A percentile compares a stretch with the other conserved stretches of the same genome.
phyloP scores from a whole-genome alignment of 2,329 filamentous ascomycete species.

The Aspergillus eucalypticola region DNA sequence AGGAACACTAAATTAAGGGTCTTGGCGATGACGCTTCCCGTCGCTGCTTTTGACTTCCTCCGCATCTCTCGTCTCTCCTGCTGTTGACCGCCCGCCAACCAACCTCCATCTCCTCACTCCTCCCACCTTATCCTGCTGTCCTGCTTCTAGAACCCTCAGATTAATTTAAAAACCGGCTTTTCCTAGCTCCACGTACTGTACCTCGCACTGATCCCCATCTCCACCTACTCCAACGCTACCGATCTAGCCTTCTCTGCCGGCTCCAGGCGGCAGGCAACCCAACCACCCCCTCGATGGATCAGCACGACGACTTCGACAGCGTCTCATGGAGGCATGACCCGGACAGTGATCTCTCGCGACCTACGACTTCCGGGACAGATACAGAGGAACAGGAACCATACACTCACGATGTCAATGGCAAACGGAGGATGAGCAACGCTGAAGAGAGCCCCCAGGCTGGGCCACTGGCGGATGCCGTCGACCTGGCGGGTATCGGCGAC shows the following conservation, averaged over 20 bases:
- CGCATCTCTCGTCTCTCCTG: conserved; percentile 13
- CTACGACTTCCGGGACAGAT: conserved; percentile 45
- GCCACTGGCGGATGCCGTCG: conserved; percentile 54
- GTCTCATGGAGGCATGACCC: conserved; percentile 73
- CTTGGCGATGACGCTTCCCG: conserved; percentile 23
- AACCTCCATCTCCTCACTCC: background rate
- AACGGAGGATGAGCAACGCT: conserved; percentile 49
- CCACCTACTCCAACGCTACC: background rate
- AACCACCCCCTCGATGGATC: conserved; percentile 41
- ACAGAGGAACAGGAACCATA: conserved; percentile 36
- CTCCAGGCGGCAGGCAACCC: conserved; percentile 3
- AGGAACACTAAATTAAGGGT: background rate
- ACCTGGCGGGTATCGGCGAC: conserved; percentile 65
- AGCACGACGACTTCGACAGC: conserved; percentile 73
- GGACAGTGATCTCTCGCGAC: conserved; percentile 49
- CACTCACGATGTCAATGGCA: conserved; percentile 48
- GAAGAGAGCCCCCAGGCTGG: conserved; percentile 52
- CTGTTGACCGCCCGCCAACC: background rate
- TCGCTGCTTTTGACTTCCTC: background rate
- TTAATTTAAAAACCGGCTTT: background rate
- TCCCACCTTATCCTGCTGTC: background rate
- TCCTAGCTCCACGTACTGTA: background rate
- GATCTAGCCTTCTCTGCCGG: conserved; percentile 3
- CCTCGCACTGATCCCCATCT: background rate
- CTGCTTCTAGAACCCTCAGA: background rate